These are phyloP conservation scores for Penicillium sp. DNA, from an alignment of 2,329 filamentous ascomycete genomes.

Conservation along the genomic window DNA sequence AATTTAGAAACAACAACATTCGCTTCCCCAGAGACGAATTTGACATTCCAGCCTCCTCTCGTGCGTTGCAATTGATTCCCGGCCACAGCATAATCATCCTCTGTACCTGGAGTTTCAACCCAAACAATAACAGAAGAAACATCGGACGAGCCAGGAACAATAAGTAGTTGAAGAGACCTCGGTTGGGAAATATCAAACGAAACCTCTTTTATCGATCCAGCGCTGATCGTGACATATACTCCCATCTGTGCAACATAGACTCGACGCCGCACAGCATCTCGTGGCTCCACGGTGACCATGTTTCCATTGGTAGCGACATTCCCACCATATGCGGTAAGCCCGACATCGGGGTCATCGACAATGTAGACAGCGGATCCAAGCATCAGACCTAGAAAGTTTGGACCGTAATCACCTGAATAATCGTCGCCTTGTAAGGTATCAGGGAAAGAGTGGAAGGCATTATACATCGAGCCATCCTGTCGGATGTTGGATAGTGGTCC, in stretches of 20 bases:
- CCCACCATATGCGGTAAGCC: not conserved
- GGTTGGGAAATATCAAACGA: not conserved
- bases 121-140: not conserved
- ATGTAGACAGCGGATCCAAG: not conserved
- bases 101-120: not conserved
- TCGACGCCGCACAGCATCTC: not conserved
- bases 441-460: conserved; percentile 59
- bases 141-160: not conserved
- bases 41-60: not conserved
- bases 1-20: not conserved
- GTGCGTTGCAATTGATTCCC: not conserved
- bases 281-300: not conserved
- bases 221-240: not conserved
- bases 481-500: conserved; percentile 51
- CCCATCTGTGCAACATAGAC: not conserved
- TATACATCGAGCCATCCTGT: conserved; percentile 54
- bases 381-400: conserved; percentile 54
- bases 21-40: not conserved
- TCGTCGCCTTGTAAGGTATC: conserved; percentile 58
- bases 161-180: not conserved
- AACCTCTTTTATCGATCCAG: not conserved
- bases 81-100: not conserved
- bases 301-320: not conserved
- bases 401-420: conserved; percentile 59
- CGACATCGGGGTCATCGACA: not conserved